Conservation (phyloP, 2,329 filamentous ascomycete species). For the Emmonsiellopsis sp. region DNA sequence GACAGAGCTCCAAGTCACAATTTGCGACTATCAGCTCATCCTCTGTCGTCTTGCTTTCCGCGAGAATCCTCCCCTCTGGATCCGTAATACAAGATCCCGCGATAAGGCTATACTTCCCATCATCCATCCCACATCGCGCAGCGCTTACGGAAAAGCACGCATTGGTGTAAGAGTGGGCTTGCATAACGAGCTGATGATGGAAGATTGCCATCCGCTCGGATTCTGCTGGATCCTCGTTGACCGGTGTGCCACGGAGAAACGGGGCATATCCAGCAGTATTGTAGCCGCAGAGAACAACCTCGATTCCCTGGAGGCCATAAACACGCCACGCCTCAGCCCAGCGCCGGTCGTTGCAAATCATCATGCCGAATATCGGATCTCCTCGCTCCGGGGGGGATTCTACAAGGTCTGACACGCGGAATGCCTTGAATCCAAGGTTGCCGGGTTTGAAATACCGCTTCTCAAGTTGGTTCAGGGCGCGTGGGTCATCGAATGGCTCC, state of each 20-base stretch:
- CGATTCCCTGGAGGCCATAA: slow-evolving; percentile 44
- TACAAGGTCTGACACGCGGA: slow-evolving; percentile 42
- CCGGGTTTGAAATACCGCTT: slow-evolving; percentile 48
- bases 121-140: slow-evolving; percentile 44
- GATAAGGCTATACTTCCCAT: slow-evolving; percentile 43
- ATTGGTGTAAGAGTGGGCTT: slow-evolving; percentile 46
- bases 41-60: slow-evolving; percentile 38
- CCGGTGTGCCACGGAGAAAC: slow-evolving; percentile 34
- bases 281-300: slow-evolving; percentile 43
- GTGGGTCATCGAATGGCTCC: slow-evolving; percentile 42
- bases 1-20: slow-evolving; percentile 41
- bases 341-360: slow-evolving; percentile 48
- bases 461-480: slow-evolving; percentile 46
- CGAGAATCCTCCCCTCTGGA: slow-evolving; percentile 43
- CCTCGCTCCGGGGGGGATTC: slow-evolving; percentile 26
- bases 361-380: slow-evolving; percentile 46
- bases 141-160: slow-evolving; percentile 43
- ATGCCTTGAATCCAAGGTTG: slow-evolving; percentile 46
- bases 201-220: slow-evolving; percentile 42
- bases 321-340: slow-evolving; percentile 47
- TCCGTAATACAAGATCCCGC: slow-evolving; percentile 41
- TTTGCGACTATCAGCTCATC: slow-evolving; percentile 46
- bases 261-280: slow-evolving; percentile 44
- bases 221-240: slow-evolving; percentile 36
- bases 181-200: slow-evolving; percentile 45